Evolutionary conservation across 2,329 filamentous ascomycete genomes (phyloP).

Genomic region (Aspergillus sp.): DNA sequence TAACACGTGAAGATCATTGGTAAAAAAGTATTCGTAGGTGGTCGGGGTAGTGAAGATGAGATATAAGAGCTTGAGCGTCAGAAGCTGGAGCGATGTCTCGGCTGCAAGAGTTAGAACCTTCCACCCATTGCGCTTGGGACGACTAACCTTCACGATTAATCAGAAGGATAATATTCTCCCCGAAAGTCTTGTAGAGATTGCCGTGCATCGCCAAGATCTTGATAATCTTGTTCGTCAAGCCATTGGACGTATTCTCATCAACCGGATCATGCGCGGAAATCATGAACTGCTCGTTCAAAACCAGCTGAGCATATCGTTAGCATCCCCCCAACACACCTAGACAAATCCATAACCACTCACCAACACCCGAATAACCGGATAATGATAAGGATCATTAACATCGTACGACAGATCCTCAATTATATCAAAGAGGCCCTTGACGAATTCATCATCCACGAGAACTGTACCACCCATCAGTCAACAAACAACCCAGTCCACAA

Average conservation of each 20-base stretch:
- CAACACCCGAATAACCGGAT: slow-evolving; percentile 88
- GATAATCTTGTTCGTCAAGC: slow-evolving; percentile 87
- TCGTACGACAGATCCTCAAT: slow-evolving; percentile 88
- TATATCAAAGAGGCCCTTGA: slow-evolving; percentile 79
- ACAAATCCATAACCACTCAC: slow-evolving; percentile 53
- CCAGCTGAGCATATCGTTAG: slow-evolving; percentile 62
- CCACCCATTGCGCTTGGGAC: not conserved
- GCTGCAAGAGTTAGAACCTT: slow-evolving; percentile 45
- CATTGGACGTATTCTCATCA: slow-evolving; percentile 45
- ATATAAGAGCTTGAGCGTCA: slow-evolving; percentile 96
- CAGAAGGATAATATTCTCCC: slow-evolving; percentile 93
- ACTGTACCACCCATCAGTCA: slow-evolving; percentile 38
- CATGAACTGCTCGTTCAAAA: slow-evolving; percentile 98
- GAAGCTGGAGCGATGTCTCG: slow-evolving; percentile 87
- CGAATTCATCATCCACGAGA: slow-evolving; percentile 72
- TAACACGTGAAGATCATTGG: slow-evolving; percentile 90
- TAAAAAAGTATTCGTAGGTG: slow-evolving; percentile 98
- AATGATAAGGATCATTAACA: slow-evolving; percentile 89
- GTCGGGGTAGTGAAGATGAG: slow-evolving; percentile 88
- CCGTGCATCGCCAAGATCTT: slow-evolving; percentile 85
- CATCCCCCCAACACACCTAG: slow-evolving; percentile 15
- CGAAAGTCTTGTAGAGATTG: slow-evolving; percentile 84
- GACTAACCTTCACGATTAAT: slow-evolving; percentile 78
- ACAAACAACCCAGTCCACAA: not conserved
- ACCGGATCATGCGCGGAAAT: slow-evolving; percentile 64